A percentile compares a stretch with the other conserved stretches of the same genome.
Conservation (phyloP, 176 grass and related monocot genomes). For the Saccharum spontaneum region DNA sequence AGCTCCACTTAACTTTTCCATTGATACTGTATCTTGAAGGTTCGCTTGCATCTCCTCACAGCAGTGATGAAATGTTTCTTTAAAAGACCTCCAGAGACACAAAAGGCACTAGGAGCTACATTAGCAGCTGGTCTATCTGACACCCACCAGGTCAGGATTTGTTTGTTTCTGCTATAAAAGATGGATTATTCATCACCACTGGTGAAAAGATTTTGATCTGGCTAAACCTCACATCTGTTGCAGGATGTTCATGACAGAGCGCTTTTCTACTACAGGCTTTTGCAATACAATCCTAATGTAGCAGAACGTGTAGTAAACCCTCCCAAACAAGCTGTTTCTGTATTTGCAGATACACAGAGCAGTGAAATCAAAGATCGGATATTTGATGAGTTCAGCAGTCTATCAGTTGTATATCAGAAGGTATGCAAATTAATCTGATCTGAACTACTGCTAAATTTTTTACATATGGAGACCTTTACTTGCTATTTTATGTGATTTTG, state of each 20-base stretch:
- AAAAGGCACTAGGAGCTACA: constrained; percentile 87
- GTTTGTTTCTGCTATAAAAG: background rate
- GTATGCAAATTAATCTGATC: constrained; percentile 39
- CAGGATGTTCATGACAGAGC: constrained; percentile 99
- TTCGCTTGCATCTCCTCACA: constrained; percentile 93
- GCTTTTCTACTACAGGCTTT: constrained; percentile 97
- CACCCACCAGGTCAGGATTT: constrained; percentile 71
- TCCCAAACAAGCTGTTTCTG: constrained; percentile 97
- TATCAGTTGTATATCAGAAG: constrained; percentile 97
- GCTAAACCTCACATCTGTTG: constrained; percentile 28
- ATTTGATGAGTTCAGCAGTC: constrained; percentile 97
- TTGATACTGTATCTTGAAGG: constrained; percentile 56
- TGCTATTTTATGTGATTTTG: background rate
- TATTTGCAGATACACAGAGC: constrained; percentile 97
- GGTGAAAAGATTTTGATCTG: constrained; percentile 14
- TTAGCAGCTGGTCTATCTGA: constrained; percentile 86
- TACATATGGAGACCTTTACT: background rate
- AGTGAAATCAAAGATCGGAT: constrained; percentile 97
- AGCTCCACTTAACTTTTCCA: constrained; percentile 7
- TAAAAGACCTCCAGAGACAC: constrained; percentile 90
- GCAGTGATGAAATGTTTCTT: constrained; percentile 99
- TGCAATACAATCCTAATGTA: constrained; percentile 80
- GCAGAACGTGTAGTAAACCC: constrained; percentile 95
- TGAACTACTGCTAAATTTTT: background rate
- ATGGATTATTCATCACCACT: constrained; percentile 9